Base-by-base conservation (phyloP, 108 stramenopile species). In the Mediolabrus comicus region DNA sequence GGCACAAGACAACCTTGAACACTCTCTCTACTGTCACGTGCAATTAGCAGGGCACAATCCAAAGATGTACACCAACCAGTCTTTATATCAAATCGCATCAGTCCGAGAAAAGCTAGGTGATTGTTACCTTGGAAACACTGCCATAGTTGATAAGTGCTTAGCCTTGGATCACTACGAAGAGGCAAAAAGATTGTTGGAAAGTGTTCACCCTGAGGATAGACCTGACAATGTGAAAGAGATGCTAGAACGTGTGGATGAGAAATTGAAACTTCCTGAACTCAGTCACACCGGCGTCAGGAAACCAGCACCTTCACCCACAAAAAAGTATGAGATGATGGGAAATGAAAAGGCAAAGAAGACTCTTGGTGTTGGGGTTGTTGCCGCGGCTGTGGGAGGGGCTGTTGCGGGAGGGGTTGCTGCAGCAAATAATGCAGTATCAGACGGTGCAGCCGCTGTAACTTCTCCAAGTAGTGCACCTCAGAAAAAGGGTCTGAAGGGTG, bases 1-100 rank as follows among this genome's bases (percentile, higher is more conserved):
- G 36, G 76, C 76, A n/a, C 68, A 69, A 29, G 69, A 77, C 29
- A 77, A 77, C 34, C 59, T 77, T n/a, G 76, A 77, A 43, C 69
- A 77, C 25, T 61, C 59, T 17, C 76, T 77, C 12, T 69, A 70
- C 35, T 69, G 68, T 25, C 49, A 70, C 64, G 59, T 77, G 13
- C 76, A 70, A 53, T 69, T 70, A 9, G 25, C 62, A 16, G 76
- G 76, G 0, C 64, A 77, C 34, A 64, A 77, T 53, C 33, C 34
- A 28, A 65, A 39, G 51, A 6, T 30, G 16, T 77, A 77, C 53
- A 58, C 63, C 34, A 69, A 69, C n/a, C 46, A 77, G 6, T 43
- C 51, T 11, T 27, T 77, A 13, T 52, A 53, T 25, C 43, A 55
- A 34, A 59, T 77, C n/a, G 76, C 76, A 14, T 28, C 34, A 1